These are phyloP conservation scores for Byssoonygena ceratinophila DNA, from an alignment of 2,329 filamentous ascomycete species.

Conservation along the genomic window DNA sequence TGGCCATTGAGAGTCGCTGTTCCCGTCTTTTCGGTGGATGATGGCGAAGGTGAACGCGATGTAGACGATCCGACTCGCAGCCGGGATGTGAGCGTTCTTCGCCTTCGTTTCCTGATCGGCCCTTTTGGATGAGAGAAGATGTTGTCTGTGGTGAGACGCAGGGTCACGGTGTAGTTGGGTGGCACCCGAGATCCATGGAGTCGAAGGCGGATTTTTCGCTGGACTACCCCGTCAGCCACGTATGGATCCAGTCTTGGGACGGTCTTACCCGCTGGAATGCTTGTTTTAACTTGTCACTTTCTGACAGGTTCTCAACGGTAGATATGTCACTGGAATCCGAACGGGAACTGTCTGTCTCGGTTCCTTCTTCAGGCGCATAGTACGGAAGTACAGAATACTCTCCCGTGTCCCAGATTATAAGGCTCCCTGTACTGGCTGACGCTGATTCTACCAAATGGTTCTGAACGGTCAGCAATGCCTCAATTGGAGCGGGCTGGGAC, in stretches of 20 bases:
- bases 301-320: constrained; percentile 16
- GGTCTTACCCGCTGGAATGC: constrained; percentile 40
- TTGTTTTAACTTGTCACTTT: constrained; percentile 39
- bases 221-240: not conserved
- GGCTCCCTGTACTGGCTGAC: constrained; percentile 44
- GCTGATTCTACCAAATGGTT: constrained; percentile 53
- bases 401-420: constrained; percentile 55
- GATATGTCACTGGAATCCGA: constrained; percentile 9
- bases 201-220: constrained; percentile 48
- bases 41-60: constrained; percentile 17
- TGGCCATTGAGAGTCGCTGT: constrained; percentile 9
- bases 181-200: constrained; percentile 48
- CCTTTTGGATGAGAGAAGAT: constrained; percentile 27
- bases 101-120: not conserved
- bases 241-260: not conserved
- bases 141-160: constrained; percentile 43
- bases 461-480: constrained; percentile 25
- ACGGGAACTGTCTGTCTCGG: constrained; percentile 29
- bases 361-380: constrained; percentile 21
- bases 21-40: constrained; percentile 5
- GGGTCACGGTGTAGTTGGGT: constrained; percentile 43
- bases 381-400: constrained; percentile 47
- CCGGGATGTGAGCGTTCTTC: constrained; percentile 10
- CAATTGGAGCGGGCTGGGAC: not conserved
- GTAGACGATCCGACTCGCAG: constrained; percentile 16